Conservation (phyloP, 768 basidiomycete genomes). For the Jaapia argillacea region DNA sequence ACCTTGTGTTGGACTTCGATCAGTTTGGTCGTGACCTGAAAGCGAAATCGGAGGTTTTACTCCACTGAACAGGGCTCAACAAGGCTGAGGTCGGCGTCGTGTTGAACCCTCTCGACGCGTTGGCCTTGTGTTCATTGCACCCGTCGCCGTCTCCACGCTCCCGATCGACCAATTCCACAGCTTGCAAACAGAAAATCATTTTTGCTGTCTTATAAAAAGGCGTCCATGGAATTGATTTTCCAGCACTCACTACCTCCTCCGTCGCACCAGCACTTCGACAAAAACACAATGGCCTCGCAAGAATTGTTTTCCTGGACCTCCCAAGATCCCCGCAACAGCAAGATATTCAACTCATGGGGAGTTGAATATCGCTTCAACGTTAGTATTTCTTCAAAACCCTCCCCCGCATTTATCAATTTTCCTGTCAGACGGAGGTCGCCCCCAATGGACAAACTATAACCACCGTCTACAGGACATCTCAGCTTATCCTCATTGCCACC, state of each 20-base stretch:
- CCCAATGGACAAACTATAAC: conserved; percentile 62
- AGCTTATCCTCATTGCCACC: background rate
- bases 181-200: conserved; percentile 7
- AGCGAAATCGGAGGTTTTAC: conserved; percentile 49
- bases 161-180: conserved; percentile 48
- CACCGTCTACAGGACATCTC: conserved; percentile 45
- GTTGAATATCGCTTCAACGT: conserved; percentile 77
- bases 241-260: background rate
- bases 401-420: conserved; percentile 10
- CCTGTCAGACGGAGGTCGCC: conserved; percentile 50
- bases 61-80: conserved; percentile 61
- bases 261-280: no score
- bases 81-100: conserved; percentile 38
- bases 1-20: conserved; percentile 66
- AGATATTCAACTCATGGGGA: conserved; percentile 75
- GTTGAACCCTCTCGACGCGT: conserved; percentile 59
- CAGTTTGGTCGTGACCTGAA: conserved; percentile 45
- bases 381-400: no score
- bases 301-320: conserved; percentile 84
- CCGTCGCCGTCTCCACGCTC: conserved; percentile 70
- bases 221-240: background rate
- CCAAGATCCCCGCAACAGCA: conserved; percentile 76
- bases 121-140: conserved; percentile 64
- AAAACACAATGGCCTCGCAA: no score
- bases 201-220: background rate